Percentiles rank a stretch among this genome's conserved stretches.
phyloP scores from a whole-genome alignment of 2,329 filamentous ascomycete species.

The Monilinia vaccinii-corymbosi region DNA sequence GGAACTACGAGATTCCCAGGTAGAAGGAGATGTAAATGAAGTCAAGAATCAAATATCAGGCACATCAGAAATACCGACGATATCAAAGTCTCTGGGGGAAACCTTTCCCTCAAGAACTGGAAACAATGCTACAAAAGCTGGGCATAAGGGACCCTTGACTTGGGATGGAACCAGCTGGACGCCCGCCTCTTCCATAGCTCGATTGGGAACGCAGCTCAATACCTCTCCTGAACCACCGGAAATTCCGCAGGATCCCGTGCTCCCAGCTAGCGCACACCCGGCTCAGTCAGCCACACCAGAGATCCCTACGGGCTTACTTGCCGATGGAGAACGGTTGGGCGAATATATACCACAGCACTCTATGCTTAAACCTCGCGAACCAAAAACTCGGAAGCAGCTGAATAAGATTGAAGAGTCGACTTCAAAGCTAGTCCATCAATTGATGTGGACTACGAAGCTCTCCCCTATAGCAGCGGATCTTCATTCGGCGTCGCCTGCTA shows the following conservation, averaged over 20 bases:
- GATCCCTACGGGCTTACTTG: neutral
- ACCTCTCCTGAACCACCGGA: neutral
- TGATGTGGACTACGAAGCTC: conserved; percentile 15
- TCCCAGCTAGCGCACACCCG: neutral
- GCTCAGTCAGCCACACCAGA: neutral
- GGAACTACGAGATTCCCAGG: neutral
- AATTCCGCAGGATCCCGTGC: neutral
- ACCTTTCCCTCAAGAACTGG: neutral
- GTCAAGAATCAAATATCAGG: neutral
- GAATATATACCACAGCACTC: neutral
- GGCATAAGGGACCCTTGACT: neutral
- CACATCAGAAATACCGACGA: neutral
- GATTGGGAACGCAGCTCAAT: neutral
- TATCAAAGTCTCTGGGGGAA: neutral
- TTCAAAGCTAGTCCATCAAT: conserved; percentile 18
- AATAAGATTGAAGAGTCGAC: conserved; percentile 18
- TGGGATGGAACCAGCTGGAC: conserved; percentile 4
- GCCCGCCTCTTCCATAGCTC: neutral
- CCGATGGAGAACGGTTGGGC: neutral
- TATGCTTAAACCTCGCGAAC: conserved; percentile 15
- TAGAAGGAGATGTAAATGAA: neutral
- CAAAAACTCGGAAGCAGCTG: conserved; percentile 18
- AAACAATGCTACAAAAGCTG: neutral
- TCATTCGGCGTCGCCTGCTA: neutral
- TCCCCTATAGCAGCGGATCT: neutral